Percentiles rank a stretch among this genome's conserved stretches.
phyloP scores from a whole-genome alignment of 257 asterid genomes.

The Solanum lycopersicoides region DNA sequence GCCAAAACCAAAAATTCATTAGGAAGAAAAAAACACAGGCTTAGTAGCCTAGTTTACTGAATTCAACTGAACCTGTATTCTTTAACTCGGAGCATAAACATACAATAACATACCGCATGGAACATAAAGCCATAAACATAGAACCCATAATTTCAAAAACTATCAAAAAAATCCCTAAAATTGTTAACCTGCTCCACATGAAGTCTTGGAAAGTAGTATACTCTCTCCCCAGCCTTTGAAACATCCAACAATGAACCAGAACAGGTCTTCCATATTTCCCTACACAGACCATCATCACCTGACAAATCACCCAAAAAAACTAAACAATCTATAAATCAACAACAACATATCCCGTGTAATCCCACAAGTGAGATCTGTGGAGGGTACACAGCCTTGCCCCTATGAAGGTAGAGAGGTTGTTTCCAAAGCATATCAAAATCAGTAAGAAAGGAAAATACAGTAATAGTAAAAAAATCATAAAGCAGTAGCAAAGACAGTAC shows the following conservation, averaged over 20 bases:
- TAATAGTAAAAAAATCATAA: background rate
- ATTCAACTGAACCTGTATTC: background rate
- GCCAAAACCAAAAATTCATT: constrained; percentile 6
- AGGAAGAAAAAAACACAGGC: background rate
- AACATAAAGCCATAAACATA: background rate
- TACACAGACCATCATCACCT: constrained; percentile 31
- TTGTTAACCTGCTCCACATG: constrained; percentile 59
- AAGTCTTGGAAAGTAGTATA: constrained; percentile 65
- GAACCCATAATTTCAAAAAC: background rate
- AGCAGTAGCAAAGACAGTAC: background rate
- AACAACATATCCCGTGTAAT: background rate
- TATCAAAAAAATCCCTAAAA: background rate
- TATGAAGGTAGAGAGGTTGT: background rate
- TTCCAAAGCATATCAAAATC: background rate
- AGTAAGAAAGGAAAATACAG: background rate
- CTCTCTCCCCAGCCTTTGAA: constrained; percentile 39
- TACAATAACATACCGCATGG: background rate
- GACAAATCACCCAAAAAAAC: background rate
- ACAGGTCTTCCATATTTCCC: constrained; percentile 56
- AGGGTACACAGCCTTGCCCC: background rate
- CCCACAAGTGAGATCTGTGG: background rate
- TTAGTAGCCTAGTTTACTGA: background rate
- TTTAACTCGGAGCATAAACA: background rate
- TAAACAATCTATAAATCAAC: background rate
- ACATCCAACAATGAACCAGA: constrained; percentile 71